phyloP scores from a whole-genome alignment of 768 basidiomycete genomes.

The Hericium erinaceus region DNA sequence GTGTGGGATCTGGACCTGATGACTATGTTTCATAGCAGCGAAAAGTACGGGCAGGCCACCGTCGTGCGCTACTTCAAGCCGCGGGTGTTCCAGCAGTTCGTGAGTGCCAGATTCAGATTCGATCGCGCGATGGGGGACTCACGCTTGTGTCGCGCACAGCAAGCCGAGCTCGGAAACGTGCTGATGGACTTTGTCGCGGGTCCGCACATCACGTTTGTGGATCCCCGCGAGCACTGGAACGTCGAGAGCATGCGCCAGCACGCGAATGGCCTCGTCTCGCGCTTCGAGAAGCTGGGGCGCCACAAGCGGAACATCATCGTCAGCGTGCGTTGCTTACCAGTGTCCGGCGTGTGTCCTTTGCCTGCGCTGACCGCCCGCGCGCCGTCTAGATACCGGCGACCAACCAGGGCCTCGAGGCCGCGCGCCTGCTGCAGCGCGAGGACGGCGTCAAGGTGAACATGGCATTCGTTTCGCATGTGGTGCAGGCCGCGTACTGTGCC shows the following conservation, averaged over 20 bases:
- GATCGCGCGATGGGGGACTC: background rate
- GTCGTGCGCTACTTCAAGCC: too few relatives aligned
- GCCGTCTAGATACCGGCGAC: background rate
- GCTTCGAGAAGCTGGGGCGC: conserved; percentile 34
- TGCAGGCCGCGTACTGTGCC: conserved; percentile 47
- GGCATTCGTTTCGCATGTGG: conserved; percentile 40
- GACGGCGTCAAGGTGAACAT: conserved; percentile 42
- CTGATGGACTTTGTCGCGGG: conserved; percentile 37
- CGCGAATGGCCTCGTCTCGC: conserved; percentile 30
- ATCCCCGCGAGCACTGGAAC: conserved; percentile 35
- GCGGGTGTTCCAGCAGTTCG: conserved; percentile 1
- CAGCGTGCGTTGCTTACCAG: conserved; percentile 31
- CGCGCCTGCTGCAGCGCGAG: conserved; percentile 27
- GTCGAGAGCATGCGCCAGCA: conserved; percentile 29
- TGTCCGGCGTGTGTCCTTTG: background rate
- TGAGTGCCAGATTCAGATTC: background rate
- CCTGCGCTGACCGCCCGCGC: background rate
- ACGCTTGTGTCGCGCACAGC: conserved; percentile 21
- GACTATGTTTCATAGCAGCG: too few relatives aligned
- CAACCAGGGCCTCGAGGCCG: conserved; percentile 23
- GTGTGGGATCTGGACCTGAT: background rate
- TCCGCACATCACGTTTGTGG: conserved; percentile 39
- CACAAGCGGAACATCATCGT: conserved; percentile 34
- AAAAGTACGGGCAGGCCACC: too few relatives aligned
- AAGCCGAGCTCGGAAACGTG: conserved; percentile 39